Base-by-base conservation (phyloP, 192 early-diverging fungal genomes). In the Coemansia sp. region DNA sequence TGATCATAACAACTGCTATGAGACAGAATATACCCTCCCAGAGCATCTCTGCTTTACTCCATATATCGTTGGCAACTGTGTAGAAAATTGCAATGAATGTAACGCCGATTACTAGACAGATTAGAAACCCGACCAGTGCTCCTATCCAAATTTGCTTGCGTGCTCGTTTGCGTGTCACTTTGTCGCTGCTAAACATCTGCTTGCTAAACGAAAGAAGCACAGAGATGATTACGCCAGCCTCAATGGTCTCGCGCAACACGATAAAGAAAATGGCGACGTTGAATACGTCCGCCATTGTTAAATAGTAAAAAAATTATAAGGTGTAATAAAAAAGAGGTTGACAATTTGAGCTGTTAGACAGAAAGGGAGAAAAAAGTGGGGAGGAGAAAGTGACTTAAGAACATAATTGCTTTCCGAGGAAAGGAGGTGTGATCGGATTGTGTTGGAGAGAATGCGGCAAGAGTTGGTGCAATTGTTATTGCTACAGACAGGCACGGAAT, bases 1-100 rank as follows among this genome's bases (percentile, higher is more conserved):
- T 91, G 62, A 96, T 91, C 81, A 96, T 82, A 29, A 95, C 15
- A 0, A 78, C 75, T 29, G 95, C 94, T 59, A 98, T 86, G 46
- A 95, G 80, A 10, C 85, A 86, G 65, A 98, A 94, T 12, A 88
- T 84, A 49, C 91, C 96, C 85, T 98, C 95, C 91, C 92, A 95
- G 22, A 95, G 69, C 61, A 86, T 68, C 65, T 97, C 95, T 70
- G 87, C 78, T 40, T 88, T 88, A 52, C 74, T 79, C 88, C 88
- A 89, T 40, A 88, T 40, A 57, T 89, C 76, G 44, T 68, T 71
- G 13, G 82, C 63, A 0, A 88, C 64, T 7, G 80, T 77, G 71
- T 95, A 95, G 75, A 88, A 97, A 43, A 95, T 78, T 41, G 74
- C 91, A 70, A 97, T 93, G 65, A 97, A 91, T 29, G 85, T 84